Conservation (phyloP, 108 stramenopile species). For the Fragilariopsis cylindrus region DNA sequence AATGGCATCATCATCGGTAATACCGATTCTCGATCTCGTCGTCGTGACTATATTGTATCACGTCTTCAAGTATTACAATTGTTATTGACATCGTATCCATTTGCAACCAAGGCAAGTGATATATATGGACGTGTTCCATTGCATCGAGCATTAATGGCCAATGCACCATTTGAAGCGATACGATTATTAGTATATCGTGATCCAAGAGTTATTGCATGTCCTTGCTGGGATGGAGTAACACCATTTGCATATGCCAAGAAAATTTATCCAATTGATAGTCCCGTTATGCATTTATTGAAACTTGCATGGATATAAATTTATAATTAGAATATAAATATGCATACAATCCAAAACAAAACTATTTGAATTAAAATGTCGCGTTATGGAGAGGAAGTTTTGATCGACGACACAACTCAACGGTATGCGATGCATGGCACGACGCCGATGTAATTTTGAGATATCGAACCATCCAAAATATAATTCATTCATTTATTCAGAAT, state of each 20-base stretch:
- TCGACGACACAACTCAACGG: too few species aligned
- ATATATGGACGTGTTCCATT: constrained; percentile 3
- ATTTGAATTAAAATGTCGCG: too few species aligned
- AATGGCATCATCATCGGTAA: too few species aligned
- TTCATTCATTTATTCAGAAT: too few species aligned
- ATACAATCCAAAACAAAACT: too few species aligned
- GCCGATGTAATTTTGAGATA: too few species aligned
- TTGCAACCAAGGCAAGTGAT: background rate
- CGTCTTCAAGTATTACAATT: background rate
- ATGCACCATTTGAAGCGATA: constrained; percentile 1
- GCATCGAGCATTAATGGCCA: background rate
- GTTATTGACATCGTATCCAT: background rate
- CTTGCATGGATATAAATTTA: background rate
- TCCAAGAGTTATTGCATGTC: background rate
- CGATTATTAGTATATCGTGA: constrained; percentile 7
- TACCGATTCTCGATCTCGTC: background rate
- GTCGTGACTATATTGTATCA: background rate
- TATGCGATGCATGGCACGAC: too few species aligned
- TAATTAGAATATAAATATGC: too few species aligned
- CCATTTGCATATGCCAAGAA: constrained; percentile 9
- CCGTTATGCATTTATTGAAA: constrained; percentile 4
- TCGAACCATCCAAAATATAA: too few species aligned
- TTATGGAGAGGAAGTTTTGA: too few species aligned
- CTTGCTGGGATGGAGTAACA: constrained; percentile 4
- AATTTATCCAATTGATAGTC: background rate